These are phyloP conservation scores for Akanthomyces uredinophilus DNA, from an alignment of 2,329 filamentous ascomycete genomes.

Conservation along the genomic window DNA sequence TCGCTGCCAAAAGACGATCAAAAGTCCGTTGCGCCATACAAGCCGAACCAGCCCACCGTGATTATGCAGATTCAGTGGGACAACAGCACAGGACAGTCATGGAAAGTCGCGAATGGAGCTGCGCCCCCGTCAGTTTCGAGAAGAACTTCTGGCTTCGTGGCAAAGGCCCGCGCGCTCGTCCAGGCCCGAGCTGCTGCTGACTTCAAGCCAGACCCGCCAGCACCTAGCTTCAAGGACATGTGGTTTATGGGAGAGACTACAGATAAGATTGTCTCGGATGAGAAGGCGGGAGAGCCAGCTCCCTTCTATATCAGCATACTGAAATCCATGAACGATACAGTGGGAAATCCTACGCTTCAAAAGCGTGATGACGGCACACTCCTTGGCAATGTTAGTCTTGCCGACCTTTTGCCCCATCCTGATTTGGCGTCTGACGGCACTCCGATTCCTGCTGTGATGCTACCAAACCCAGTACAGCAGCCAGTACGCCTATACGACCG, in stretches of 20 bases:
- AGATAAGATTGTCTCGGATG: conserved; percentile 59
- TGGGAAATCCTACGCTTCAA: conserved; percentile 23
- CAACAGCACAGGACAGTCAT: conserved; percentile 48
- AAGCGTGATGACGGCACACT: conserved; percentile 18
- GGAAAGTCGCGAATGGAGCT: conserved; percentile 41
- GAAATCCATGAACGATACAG: conserved; percentile 35
- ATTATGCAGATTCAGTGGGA: conserved; percentile 73
- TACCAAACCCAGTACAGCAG: conserved; percentile 67
- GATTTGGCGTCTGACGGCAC: conserved; percentile 62
- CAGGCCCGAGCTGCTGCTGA: conserved; percentile 17
- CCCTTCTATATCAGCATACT: conserved; percentile 83
- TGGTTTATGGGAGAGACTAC: conserved; percentile 82
- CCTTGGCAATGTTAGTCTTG: conserved; percentile 23
- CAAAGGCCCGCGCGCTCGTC: conserved; percentile 22
- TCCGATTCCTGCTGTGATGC: conserved; percentile 64
- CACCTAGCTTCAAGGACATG: conserved; percentile 64
- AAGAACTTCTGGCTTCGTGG: conserved; percentile 23
- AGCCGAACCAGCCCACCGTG: conserved; percentile 69
- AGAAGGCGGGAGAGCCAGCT: conserved; percentile 79
- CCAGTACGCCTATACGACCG: conserved; percentile 83
- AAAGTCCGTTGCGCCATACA: conserved; percentile 55
- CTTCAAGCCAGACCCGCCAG: conserved; percentile 49
- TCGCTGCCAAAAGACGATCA: conserved; percentile 75
- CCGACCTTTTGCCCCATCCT: conserved; percentile 57
- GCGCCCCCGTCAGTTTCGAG: conserved; percentile 25